phyloP scores from a whole-genome alignment of 2,329 filamentous ascomycete genomes.

The Huntiella savannae region DNA sequence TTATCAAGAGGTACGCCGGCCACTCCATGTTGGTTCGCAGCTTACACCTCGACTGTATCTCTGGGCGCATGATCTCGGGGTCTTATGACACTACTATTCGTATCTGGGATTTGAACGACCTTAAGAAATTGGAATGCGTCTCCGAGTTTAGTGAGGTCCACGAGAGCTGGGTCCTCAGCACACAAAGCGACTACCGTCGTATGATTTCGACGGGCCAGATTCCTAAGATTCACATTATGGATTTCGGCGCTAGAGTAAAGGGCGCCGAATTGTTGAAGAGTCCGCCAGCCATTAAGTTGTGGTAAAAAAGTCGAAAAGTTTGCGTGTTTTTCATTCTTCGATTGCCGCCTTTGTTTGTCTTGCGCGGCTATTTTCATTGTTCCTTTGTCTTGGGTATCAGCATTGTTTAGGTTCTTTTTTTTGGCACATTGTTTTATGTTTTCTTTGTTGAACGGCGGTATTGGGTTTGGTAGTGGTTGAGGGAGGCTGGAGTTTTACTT shows the following conservation, averaged over 20 bases:
- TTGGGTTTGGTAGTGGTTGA: too few relatives aligned
- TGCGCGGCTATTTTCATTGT: neutral
- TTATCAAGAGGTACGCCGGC: conserved; percentile 61
- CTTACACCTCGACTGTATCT: conserved; percentile 74
- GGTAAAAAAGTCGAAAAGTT: neutral
- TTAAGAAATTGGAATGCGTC: conserved; percentile 54
- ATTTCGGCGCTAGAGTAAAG: conserved; percentile 53
- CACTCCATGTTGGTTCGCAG: conserved; percentile 77
- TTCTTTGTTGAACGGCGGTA: neutral
- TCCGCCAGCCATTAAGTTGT: neutral
- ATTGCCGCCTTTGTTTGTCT: neutral
- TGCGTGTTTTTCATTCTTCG: neutral
- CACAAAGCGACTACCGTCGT: conserved; percentile 85
- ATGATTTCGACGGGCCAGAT: conserved; percentile 93
- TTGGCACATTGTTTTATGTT: neutral
- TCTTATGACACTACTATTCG: conserved; percentile 94
- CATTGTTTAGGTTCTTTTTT: neutral
- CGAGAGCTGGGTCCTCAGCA: conserved; percentile 86
- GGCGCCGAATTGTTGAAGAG: conserved; percentile 40
- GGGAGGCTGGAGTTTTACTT: too few relatives aligned
- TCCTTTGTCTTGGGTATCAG: neutral
- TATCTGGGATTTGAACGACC: conserved; percentile 68
- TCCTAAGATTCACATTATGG: conserved; percentile 77
- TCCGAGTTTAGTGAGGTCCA: conserved; percentile 47
- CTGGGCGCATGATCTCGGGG: conserved; percentile 71